phyloP scores from a whole-genome alignment of 805 yeast genomes.

The Saccharomycopsis sp. region DNA sequence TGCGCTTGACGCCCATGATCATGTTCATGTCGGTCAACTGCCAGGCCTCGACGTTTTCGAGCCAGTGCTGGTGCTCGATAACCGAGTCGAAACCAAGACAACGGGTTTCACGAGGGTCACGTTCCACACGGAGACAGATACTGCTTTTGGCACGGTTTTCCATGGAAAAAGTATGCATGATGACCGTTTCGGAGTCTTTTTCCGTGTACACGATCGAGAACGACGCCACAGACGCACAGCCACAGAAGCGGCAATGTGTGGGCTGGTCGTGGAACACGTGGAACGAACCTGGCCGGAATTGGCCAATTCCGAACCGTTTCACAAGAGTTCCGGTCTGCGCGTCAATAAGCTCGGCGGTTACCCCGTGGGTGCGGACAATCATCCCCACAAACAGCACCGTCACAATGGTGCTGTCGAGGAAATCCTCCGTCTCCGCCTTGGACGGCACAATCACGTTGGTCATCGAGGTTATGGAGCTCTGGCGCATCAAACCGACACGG shows the following conservation, averaged over 20 bases:
- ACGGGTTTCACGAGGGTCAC: conserved; percentile 88
- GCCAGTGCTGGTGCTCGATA: conserved; percentile 62
- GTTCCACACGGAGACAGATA: conserved; percentile 82
- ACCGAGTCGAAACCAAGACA: conserved; percentile 80
- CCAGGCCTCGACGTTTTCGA: conserved; percentile 68
- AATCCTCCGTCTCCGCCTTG: conserved; percentile 18
- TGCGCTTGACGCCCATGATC: conserved; percentile 58
- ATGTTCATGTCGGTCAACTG: conserved; percentile 70
- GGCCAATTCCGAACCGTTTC: conserved; percentile 53
- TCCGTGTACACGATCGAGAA: conserved; percentile 70
- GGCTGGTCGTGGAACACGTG: conserved; percentile 78
- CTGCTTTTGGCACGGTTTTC: conserved; percentile 71
- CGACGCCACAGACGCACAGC: conserved; percentile 73
- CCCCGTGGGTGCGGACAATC: conserved; percentile 53
- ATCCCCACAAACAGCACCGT: conserved; percentile 68
- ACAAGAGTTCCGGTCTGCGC: conserved; percentile 71
- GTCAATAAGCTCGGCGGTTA: conserved; percentile 62
- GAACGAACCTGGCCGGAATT: conserved; percentile 52
- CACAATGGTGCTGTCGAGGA: conserved; percentile 34
- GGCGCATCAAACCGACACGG: conserved; percentile 1
- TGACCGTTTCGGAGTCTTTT: conserved; percentile 45
- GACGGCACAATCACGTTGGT: conserved; percentile 12
- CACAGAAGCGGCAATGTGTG: conserved; percentile 85
- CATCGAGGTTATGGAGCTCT: conserved; percentile 18
- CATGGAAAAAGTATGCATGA: conserved; percentile 66